phyloP scores from a whole-genome alignment of 306 rosid genomes.

The Corylus americana region DNA sequence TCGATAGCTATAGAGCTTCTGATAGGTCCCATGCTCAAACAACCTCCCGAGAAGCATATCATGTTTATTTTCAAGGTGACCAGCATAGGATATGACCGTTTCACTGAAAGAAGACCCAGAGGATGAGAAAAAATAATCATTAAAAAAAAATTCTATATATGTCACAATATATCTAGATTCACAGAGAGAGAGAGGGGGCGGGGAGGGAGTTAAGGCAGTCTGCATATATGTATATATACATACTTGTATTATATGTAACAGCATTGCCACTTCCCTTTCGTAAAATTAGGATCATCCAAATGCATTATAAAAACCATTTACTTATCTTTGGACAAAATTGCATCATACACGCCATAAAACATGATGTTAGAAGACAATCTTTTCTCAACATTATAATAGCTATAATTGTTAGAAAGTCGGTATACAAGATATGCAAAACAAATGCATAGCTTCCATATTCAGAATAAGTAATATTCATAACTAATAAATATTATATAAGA shows the following conservation, averaged over 20 bases:
- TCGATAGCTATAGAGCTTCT: conserved; percentile 84
- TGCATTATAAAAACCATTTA: not conserved
- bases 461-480: not conserved
- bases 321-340: conserved; percentile 10
- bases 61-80: conserved; percentile 83
- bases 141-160: conserved; percentile 21
- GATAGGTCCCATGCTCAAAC: conserved; percentile 76
- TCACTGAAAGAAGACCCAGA: conserved; percentile 58
- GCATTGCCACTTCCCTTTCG: not conserved
- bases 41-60: conserved; percentile 92
- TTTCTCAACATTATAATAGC: not conserved
- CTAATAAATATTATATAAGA: not conserved
- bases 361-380: not conserved
- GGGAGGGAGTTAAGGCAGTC: not conserved
- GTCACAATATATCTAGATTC: conserved; percentile 19
- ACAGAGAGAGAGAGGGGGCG: not conserved
- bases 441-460: not conserved
- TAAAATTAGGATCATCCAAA: not conserved
- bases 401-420: not conserved
- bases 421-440: not conserved
- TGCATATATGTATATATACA: not conserved
- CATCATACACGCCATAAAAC: not conserved
- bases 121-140: conserved; percentile 5
- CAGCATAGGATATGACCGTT: conserved; percentile 77
- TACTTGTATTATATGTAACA: not conserved